Conservation (phyloP, 2,329 filamentous ascomycete genomes). For the Onygena corvina region DNA sequence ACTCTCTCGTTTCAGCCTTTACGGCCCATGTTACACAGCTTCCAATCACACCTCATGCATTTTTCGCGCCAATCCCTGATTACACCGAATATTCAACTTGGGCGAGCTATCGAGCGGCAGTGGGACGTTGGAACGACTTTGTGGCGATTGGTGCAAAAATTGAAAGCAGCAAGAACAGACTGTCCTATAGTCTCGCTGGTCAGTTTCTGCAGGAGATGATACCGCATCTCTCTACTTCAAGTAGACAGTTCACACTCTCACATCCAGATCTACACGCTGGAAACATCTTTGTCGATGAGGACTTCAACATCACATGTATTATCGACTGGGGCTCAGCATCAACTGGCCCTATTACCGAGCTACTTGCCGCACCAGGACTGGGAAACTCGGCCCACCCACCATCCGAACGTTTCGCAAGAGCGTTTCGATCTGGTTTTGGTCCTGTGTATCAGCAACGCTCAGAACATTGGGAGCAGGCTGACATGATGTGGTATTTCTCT, state of each 20-base stretch:
- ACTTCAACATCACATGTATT: conserved; percentile 25
- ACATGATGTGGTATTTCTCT: conserved; percentile 14
- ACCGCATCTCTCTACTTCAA: conserved; percentile 5
- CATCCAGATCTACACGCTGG: conserved; percentile 30
- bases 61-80: conserved; percentile 11
- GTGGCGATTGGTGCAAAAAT: conserved; percentile 18
- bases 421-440: conserved; percentile 12
- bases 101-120: conserved; percentile 13
- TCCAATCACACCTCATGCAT: conserved; percentile 7
- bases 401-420: conserved; percentile 14
- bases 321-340: conserved; percentile 24
- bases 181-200: conserved; percentile 20
- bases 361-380: conserved; percentile 17
- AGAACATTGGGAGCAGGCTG: neutral
- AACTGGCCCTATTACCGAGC: conserved; percentile 17
- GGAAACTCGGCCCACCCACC: conserved; percentile 20
- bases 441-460: conserved; percentile 8
- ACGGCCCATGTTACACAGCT: conserved; percentile 14
- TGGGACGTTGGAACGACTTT: conserved; percentile 20
- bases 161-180: conserved; percentile 18
- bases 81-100: conserved; percentile 8
- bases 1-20: conserved; percentile 17
- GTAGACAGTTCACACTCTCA: conserved; percentile 13
- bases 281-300: conserved; percentile 29
- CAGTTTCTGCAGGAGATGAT: conserved; percentile 17